Evolutionary conservation across 495 filamentous ascomycete species (phyloP).

Genomic region (Hamigera avellanea): DNA sequence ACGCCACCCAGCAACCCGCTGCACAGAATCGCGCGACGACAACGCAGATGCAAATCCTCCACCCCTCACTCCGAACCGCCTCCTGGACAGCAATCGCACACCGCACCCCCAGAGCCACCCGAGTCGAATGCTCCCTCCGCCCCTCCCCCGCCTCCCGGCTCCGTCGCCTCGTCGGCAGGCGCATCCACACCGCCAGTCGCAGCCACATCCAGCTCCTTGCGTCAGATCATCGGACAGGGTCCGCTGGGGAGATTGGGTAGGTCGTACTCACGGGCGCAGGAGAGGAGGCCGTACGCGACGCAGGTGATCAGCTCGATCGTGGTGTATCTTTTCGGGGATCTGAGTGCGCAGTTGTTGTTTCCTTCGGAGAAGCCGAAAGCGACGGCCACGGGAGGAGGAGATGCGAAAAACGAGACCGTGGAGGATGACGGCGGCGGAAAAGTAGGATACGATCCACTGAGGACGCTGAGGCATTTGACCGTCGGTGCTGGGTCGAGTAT

Average conservation of each 20-base stretch:
- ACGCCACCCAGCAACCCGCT: constrained; percentile 9
- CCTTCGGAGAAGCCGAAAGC: constrained; percentile 16
- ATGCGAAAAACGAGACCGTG: not conserved
- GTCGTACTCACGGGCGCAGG: constrained; percentile 57
- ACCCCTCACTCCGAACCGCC: constrained; percentile 2
- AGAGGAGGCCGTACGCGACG: constrained; percentile 58
- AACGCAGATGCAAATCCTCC: constrained; percentile 18
- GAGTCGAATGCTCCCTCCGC: not conserved
- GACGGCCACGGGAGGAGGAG: constrained; percentile 5
- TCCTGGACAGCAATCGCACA: not conserved
- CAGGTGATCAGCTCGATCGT: constrained; percentile 65
- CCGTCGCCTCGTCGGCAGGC: not conserved
- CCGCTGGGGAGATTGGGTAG: constrained; percentile 27
- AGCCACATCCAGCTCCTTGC: constrained; percentile 30
- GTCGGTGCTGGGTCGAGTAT: constrained; percentile 64
- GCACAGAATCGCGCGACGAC: constrained; percentile 13
- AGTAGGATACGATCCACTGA: constrained; percentile 53
- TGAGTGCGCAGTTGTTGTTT: constrained; percentile 60
- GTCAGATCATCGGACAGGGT: constrained; percentile 46
- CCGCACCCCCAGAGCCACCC: not conserved
- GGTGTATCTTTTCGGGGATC: constrained; percentile 70
- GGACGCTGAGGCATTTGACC: constrained; percentile 58
- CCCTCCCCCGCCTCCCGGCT: not conserved
- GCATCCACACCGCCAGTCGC: too few relatives aligned
- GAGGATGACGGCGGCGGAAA: constrained; percentile 18